phyloP scores from a whole-genome alignment of 495 filamentous ascomycete genomes.

The Lophiotrema nucula region DNA sequence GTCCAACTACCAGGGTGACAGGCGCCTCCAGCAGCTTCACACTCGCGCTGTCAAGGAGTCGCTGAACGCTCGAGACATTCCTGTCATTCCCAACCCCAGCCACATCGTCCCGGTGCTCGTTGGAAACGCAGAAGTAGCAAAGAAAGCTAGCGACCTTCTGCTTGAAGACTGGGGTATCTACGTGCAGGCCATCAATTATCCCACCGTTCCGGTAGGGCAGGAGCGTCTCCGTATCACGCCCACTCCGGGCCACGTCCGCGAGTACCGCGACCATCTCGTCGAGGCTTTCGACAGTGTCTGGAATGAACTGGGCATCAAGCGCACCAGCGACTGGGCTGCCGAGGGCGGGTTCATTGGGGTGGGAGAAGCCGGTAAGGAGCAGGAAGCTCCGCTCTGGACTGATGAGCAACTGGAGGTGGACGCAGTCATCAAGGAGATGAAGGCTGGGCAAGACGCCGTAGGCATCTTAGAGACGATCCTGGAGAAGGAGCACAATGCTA shows the following conservation, averaged over 20 bases:
- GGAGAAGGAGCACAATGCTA: slow-evolving; percentile 45
- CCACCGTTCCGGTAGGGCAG: slow-evolving; percentile 92
- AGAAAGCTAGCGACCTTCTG: slow-evolving; percentile 82
- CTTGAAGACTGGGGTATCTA: slow-evolving; percentile 88
- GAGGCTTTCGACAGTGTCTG: slow-evolving; percentile 82
- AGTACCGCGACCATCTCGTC: slow-evolving; percentile 82
- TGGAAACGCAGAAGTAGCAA: slow-evolving; percentile 91
- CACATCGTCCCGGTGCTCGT: slow-evolving; percentile 95
- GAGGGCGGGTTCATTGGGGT: slow-evolving; percentile 93
- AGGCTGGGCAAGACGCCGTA: slow-evolving; percentile 43
- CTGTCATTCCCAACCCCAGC: slow-evolving; percentile 96
- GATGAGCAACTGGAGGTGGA: slow-evolving; percentile 77
- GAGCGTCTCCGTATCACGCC: slow-evolving; percentile 94
- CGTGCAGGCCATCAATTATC: slow-evolving; percentile 98
- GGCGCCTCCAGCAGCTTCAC: slow-evolving; percentile 89
- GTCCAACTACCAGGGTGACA: slow-evolving; percentile 72
- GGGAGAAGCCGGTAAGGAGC: slow-evolving; percentile 62
- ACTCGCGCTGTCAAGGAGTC: slow-evolving; percentile 86
- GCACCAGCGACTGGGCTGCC: slow-evolving; percentile 84
- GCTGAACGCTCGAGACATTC: slow-evolving; percentile 74
- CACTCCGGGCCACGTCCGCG: slow-evolving; percentile 83
- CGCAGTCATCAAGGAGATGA: slow-evolving; percentile 51
- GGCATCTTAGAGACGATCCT: slow-evolving; percentile 45
- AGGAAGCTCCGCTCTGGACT: slow-evolving; percentile 74
- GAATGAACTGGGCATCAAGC: slow-evolving; percentile 82